Evolutionary conservation across 1,284 basidiomycete genomes (phyloP), one percentile per base, ranked within the genome.

Genomic region (Hortiboletus rubellus): DNA sequence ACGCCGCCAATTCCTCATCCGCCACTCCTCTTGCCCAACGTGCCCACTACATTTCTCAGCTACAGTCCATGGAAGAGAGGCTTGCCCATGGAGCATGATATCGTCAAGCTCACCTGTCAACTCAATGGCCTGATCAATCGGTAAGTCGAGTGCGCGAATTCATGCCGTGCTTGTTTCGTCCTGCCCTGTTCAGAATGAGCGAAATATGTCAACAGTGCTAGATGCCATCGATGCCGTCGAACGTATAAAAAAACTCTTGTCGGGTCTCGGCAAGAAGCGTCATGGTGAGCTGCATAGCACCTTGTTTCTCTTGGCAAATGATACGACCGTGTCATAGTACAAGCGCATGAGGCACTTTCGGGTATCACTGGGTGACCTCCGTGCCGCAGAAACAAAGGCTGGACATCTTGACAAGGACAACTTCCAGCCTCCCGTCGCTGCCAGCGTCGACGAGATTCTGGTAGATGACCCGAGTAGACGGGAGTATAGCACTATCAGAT

Each of bases 91-190:
- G 22, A 22, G 22, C 22, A 22, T 22, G 79, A 77, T 38, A 74
- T 82, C 44, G 59, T 79, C 10, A 93, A 92, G 72, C 79, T 98
- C 24, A 85, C 80, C 8, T 83, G 89, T 52, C 91, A 91, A 65
- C 75, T 94, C 14, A 95, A 97, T 73, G 95, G 96, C 70, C 76
- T 94, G 10, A 80, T 98, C 49, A 98, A 98, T 73, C 83, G 92
- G 87, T 92, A 68, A 57, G 77, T 36, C 58, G 41, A 58, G 18
- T 52, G 17, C n/a, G 18, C 18, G 22, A n/a, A 49, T 46, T 8
- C 48, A 14, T 31, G 14, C 33, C 6, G 34, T 34, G 9, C 22
- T 54, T 38, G 30, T 47, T 44, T 57, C 41, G 50, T 44, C 55
- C 15, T 51, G 18, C 58, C 7, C 3, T 52, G 14, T 42, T 37